Evolutionary conservation across 2,329 filamentous ascomycete species (phyloP).

Genomic region (Dactylellina cionopaga): DNA sequence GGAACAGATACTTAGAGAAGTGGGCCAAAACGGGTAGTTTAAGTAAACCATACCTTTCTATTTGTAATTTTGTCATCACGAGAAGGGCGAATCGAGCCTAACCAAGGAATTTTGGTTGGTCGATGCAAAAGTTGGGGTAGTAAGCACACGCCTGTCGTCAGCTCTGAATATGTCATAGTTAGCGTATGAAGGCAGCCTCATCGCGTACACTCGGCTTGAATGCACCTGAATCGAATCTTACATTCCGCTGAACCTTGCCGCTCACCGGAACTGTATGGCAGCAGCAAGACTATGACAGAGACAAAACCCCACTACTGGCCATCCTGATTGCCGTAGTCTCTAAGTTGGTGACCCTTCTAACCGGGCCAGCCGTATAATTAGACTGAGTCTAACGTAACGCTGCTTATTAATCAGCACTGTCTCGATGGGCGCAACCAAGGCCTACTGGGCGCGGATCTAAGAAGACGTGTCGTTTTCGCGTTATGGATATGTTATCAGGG

Average conservation of each 20-base stretch:
- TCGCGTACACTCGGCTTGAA: constrained; percentile 48
- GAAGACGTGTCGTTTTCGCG: constrained; percentile 43
- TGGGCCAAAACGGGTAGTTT: constrained; percentile 8
- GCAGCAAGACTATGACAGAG: not conserved
- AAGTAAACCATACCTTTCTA: constrained; percentile 18
- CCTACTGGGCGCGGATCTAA: constrained; percentile 1
- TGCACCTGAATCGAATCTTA: constrained; percentile 44
- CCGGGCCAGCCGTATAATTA: constrained; percentile 11
- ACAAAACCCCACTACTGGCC: constrained; percentile 23
- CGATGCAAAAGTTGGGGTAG: constrained; percentile 40
- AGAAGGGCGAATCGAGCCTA: constrained; percentile 19
- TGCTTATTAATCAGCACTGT: constrained; percentile 24
- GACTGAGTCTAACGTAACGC: not conserved
- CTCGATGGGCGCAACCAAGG: not conserved
- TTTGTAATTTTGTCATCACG: constrained; percentile 47
- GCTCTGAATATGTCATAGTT: constrained; percentile 46
- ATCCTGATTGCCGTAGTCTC: constrained; percentile 8
- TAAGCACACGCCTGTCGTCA: constrained; percentile 21
- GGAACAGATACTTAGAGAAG: constrained; percentile 10
- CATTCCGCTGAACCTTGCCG: constrained; percentile 38
- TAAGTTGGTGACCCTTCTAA: constrained; percentile 15
- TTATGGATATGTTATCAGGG: constrained; percentile 7
- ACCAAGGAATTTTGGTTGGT: constrained; percentile 21
- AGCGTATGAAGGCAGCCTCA: constrained; percentile 37
- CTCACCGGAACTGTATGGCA: constrained; percentile 41